phyloP scores from a whole-genome alignment of 306 rosid genomes.

The Purshia tridentata region DNA sequence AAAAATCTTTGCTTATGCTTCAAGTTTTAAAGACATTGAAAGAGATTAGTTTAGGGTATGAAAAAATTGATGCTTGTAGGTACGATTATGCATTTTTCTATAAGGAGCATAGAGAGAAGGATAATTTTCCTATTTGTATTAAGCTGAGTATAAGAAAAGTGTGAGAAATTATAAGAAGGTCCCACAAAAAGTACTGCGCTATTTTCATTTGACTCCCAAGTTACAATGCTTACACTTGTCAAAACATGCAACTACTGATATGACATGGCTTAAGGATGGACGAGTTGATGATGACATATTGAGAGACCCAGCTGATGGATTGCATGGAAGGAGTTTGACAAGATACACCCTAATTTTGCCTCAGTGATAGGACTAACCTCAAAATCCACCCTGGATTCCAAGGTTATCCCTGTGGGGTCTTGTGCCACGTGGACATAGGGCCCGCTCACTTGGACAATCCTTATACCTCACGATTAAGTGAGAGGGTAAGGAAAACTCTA shows the following conservation, averaged over 20 bases:
- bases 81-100: slow-evolving; percentile 13
- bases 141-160: neutral
- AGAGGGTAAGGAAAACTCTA: no score
- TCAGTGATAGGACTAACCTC: no score
- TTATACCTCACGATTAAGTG: no score
- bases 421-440: no score
- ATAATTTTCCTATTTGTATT: neutral
- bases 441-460: no score
- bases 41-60: neutral
- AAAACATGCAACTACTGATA: neutral
- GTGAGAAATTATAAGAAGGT: neutral
- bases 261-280: neutral
- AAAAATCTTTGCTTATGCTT: no score
- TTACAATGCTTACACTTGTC: neutral
- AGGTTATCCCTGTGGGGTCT: no score
- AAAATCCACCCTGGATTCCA: no score
- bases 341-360: neutral
- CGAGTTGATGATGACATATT: neutral
- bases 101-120: neutral
- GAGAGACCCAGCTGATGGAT: neutral
- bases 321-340: neutral
- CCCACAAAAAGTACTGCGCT: neutral
- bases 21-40: neutral
- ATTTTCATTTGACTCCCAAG: neutral
- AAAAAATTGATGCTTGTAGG: neutral